A percentile compares a stretch with the other conserved stretches of the same genome.
Evolutionary conservation across 1,284 basidiomycete species (phyloP).

Genomic region (Blastosporella zonata): DNA sequence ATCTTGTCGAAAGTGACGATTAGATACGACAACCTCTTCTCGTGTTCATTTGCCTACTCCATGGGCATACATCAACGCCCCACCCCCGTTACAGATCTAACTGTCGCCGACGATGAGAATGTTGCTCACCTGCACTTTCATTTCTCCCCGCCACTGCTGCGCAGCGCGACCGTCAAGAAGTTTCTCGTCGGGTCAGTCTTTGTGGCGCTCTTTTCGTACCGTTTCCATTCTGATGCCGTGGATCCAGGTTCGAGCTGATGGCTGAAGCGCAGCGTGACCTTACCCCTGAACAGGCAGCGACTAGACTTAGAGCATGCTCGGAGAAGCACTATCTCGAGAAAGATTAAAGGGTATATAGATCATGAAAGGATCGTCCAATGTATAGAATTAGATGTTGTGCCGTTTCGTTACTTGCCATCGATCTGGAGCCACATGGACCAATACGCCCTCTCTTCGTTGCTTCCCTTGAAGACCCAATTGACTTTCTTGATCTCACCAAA

Average conservation of each 20-base stretch:
- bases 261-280: slow-evolving; percentile 90
- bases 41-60: slow-evolving; percentile 91
- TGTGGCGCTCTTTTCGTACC: neutral
- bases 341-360: neutral
- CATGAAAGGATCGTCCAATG: neutral
- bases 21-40: slow-evolving; percentile 84
- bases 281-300: slow-evolving; percentile 87
- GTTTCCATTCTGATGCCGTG: neutral
- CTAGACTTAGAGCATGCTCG: slow-evolving; percentile 45
- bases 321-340: slow-evolving; percentile 35
- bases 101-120: slow-evolving; percentile 40
- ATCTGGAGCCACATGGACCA: slow-evolving; percentile 84
- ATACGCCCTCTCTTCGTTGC: slow-evolving; percentile 58
- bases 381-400: neutral
- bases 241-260: slow-evolving; percentile 82
- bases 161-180: slow-evolving; percentile 83
- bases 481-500: slow-evolving; percentile 74
- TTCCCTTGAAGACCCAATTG: slow-evolving; percentile 78
- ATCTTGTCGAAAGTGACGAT: slow-evolving; percentile 66
- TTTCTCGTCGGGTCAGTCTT: slow-evolving; percentile 81
- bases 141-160: slow-evolving; percentile 84
- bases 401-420: slow-evolving; percentile 46
- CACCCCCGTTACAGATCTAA: slow-evolving; percentile 36
- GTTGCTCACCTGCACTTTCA: slow-evolving; percentile 87
- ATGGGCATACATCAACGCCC: slow-evolving; percentile 92